Conservation (phyloP, 2,329 filamentous ascomycete species). For the Exophiala lecanii-corni region DNA sequence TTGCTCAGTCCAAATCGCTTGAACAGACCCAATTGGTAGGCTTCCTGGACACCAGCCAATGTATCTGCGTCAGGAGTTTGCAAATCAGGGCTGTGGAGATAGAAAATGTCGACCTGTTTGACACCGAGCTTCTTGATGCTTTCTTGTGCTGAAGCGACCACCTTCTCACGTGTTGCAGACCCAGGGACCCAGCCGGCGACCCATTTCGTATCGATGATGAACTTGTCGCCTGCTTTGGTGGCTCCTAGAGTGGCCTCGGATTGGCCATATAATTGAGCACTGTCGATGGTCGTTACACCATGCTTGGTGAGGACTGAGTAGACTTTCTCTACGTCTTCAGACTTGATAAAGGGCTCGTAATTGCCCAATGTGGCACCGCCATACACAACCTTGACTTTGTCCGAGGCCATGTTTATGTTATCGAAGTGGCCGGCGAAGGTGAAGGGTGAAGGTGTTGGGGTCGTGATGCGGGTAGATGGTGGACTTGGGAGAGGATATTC, state of each 20-base stretch:
- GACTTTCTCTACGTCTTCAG: slow-evolving; percentile 10
- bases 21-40: slow-evolving; percentile 31
- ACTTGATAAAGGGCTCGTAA: slow-evolving; percentile 9
- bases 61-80: slow-evolving; percentile 35
- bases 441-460: too few species aligned
- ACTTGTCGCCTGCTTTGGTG: slow-evolving; percentile 36
- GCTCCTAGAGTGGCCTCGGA: slow-evolving; percentile 42
- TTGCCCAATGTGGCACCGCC: slow-evolving; percentile 16
- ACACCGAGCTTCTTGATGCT: slow-evolving; percentile 24
- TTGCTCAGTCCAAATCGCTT: slow-evolving; percentile 39
- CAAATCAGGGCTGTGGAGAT: slow-evolving; percentile 34
- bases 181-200: slow-evolving; percentile 33
- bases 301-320: slow-evolving; percentile 20
- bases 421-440: too few species aligned
- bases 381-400: slow-evolving; percentile 17
- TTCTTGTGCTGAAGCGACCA: slow-evolving; percentile 23
- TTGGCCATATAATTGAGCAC: slow-evolving; percentile 33
- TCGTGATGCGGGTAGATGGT: too few species aligned
- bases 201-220: slow-evolving; percentile 46
- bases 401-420: slow-evolving; percentile 16
- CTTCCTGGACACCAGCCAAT: slow-evolving; percentile 31
- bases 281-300: slow-evolving; percentile 20
- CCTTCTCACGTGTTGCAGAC: slow-evolving; percentile 18
- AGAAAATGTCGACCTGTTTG: slow-evolving; percentile 34
- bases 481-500: too few species aligned